Conservation (phyloP, 768 basidiomycete species). For the Boletus rubroflammeus region DNA sequence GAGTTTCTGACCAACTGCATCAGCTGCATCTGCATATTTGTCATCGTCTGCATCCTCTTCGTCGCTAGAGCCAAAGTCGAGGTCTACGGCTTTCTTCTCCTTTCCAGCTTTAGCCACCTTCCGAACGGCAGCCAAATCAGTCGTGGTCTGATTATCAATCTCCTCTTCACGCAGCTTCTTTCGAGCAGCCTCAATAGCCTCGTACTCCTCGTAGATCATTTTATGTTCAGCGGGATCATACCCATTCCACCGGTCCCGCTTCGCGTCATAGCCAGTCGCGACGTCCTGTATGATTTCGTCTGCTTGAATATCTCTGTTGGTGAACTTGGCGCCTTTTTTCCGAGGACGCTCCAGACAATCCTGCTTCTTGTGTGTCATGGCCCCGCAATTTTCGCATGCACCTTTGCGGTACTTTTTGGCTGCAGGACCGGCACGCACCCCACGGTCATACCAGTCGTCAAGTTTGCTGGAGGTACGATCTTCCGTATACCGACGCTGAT, state of each 20-base stretch:
- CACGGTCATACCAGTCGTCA: slow-evolving; percentile 90
- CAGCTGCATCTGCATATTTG: slow-evolving; percentile 97
- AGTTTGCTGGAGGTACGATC: slow-evolving; percentile 62
- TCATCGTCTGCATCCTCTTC: slow-evolving; percentile 97
- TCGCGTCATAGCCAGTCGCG: slow-evolving; percentile 78
- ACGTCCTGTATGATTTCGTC: slow-evolving; percentile 90
- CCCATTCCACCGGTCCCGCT: slow-evolving; percentile 98
- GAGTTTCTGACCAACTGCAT: slow-evolving; percentile 96
- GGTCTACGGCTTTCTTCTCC: slow-evolving; percentile 69
- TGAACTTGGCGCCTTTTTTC: slow-evolving; percentile 92
- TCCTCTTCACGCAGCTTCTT: slow-evolving; percentile 93
- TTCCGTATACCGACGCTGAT: slow-evolving; percentile 78
- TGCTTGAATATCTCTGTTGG: slow-evolving; percentile 82
- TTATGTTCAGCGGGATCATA: slow-evolving; percentile 90
- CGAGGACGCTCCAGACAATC: slow-evolving; percentile 97
- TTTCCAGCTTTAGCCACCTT: slow-evolving; percentile 91
- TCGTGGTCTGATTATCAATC: slow-evolving; percentile 95
- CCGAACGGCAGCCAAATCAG: slow-evolving; percentile 83
- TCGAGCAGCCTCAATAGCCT: slow-evolving; percentile 85
- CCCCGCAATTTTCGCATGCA: slow-evolving; percentile 98
- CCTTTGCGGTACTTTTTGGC: slow-evolving; percentile 97
- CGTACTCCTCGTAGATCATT: slow-evolving; percentile 89
- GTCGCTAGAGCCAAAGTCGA: slow-evolving; percentile 94
- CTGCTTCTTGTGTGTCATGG: slow-evolving; percentile 85
- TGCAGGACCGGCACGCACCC: slow-evolving; percentile 78